Evolutionary conservation across 2,329 filamentous ascomycete genomes (phyloP).

Genomic region (Exophiala xenobiotica): DNA sequence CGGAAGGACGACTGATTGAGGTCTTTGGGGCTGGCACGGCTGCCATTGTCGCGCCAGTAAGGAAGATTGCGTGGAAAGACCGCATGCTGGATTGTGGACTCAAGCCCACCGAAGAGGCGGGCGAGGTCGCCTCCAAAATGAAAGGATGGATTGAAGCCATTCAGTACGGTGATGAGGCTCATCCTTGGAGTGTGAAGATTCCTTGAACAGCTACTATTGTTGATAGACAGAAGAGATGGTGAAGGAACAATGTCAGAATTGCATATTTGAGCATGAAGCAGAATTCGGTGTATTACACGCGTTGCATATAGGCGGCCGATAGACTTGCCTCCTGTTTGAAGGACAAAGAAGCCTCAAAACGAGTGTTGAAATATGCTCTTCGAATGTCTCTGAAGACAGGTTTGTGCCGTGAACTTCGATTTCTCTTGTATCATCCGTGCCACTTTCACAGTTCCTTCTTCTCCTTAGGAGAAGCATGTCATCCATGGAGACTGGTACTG

Average conservation of each 20-base stretch:
- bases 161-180: constrained; percentile 90
- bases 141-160: constrained; percentile 96
- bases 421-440: too few relatives aligned
- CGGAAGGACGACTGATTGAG: constrained; percentile 84
- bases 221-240: not conserved
- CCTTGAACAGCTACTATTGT: constrained; percentile 1
- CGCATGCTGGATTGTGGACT: constrained; percentile 80
- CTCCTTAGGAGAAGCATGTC: too few relatives aligned
- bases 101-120: constrained; percentile 77
- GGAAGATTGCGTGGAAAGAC: constrained; percentile 86
- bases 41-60: constrained; percentile 86
- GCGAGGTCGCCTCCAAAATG: constrained; percentile 80
- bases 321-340: too few relatives aligned
- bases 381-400: too few relatives aligned
- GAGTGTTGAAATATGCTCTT: too few relatives aligned
- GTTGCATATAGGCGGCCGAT: too few relatives aligned
- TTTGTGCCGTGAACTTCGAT: too few relatives aligned
- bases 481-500: too few relatives aligned
- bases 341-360: too few relatives aligned
- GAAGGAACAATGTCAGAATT: not conserved
- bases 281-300: too few relatives aligned
- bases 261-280: too few relatives aligned
- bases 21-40: constrained; percentile 93
- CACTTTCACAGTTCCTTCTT: too few relatives aligned
- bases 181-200: constrained; percentile 70